Conservation (phyloP, 1,284 basidiomycete genomes). For the Apiotrichum brassicae region DNA sequence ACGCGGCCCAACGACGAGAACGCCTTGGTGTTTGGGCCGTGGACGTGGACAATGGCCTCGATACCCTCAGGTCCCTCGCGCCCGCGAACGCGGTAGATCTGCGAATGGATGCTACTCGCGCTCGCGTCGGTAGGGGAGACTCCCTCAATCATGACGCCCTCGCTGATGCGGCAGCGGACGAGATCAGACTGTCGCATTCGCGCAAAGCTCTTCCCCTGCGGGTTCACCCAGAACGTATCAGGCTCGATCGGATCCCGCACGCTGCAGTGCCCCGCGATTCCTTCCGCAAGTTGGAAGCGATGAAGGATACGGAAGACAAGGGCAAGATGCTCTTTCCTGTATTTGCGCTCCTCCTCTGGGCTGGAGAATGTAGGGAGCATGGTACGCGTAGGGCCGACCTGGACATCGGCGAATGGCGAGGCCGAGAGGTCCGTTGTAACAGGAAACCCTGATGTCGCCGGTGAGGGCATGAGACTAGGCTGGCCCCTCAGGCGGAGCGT, state of each 20-base stretch:
- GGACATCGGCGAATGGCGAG: conserved; percentile 32
- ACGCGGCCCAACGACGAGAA: conserved; percentile 29
- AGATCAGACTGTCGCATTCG: conserved; percentile 35
- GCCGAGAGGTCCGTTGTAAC: conserved; percentile 23
- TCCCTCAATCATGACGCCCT: conserved; percentile 33
- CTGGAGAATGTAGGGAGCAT: conserved; percentile 29
- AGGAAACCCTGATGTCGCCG: conserved; percentile 22
- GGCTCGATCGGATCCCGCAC: conserved; percentile 39
- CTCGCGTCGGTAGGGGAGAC: conserved; percentile 31
- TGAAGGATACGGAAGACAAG: conserved; percentile 36
- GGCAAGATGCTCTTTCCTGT: conserved; percentile 40
- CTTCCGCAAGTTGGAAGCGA: conserved; percentile 31
- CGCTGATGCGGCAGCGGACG: conserved; percentile 25
- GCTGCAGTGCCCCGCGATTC: conserved; percentile 39
- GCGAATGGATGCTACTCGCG: conserved; percentile 37
- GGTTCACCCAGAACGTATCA: conserved; percentile 41
- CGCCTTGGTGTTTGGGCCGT: conserved; percentile 39
- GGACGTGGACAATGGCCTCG: conserved; percentile 39
- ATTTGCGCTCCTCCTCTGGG: conserved; percentile 29
- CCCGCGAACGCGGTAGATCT: conserved; percentile 30
- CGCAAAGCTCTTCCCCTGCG: conserved; percentile 35
- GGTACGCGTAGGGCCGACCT: conserved; percentile 30
- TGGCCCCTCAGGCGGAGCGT: conserved; percentile 13
- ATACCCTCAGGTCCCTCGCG: conserved; percentile 26
- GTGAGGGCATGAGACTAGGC: conserved; percentile 2